Base-by-base conservation (phyloP, 768 basidiomycete species). In the Pleurotus tuber-regium region DNA sequence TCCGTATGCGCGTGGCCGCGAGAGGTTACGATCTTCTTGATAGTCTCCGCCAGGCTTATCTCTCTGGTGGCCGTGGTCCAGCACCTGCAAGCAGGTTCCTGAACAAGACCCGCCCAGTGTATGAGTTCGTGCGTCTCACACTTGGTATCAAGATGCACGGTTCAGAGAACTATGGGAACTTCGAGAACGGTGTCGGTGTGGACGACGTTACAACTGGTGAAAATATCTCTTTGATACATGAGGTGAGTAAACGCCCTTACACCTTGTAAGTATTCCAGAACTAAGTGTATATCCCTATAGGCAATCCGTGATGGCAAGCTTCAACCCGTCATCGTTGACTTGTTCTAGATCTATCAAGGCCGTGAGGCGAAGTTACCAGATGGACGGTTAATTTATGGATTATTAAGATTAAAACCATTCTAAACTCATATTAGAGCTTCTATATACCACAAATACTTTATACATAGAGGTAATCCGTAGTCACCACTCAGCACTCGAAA, bases 141-240 rank as follows among this genome's bases (percentile, higher is more conserved):
- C 70, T 93, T 24, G 88, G 87, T n/a, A 80, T 92, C 54, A 72
- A 72, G 57, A 92, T 91, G 87, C 83, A 91, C 56, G 90, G 90
- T 12, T 72, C 76, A 6, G 87, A 89, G 58, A 93, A 93, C 61
- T 72, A 83, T 54, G 69, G 72, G 35, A 66, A 70, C 6, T 86
- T 82, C 57, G 78, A 70, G 55, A 78, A 78, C 48, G 87, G 89
- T 6, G 74, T 85, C 24, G 84, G 82, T 9, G 75, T 82, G 9
- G 83, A 85, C 43, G 85, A 89, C 40, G 74, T 71, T 30, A 87
- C 86, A 8, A 65, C 86, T 40, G 92, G 92, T 3, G 77, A 85
- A 61, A 81, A 83, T 57, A 76, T 92, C 6, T 79, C 86, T 2
- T 68, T 82, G 33, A 90, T 95, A 48, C 84, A 90, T 52, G 92